Percentiles rank a stretch among this genome's conserved stretches.
These are phyloP conservation scores for Scleromitrula shiraiana DNA, from an alignment of 2,329 filamentous ascomycete species.

Conservation along the genomic window DNA sequence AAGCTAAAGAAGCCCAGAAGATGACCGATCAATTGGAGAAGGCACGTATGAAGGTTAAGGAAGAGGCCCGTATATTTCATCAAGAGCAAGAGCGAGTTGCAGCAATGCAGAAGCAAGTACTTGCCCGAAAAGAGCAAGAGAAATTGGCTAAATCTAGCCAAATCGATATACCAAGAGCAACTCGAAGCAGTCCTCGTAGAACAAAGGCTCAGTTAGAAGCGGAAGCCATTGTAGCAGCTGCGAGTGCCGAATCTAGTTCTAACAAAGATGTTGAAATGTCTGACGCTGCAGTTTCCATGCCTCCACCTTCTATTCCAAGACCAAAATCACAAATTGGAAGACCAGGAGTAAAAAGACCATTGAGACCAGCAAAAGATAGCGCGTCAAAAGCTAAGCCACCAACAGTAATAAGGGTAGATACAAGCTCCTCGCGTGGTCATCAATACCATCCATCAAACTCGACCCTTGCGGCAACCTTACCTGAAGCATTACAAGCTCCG, in stretches of 20 bases:
- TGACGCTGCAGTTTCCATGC: conserved; percentile 46
- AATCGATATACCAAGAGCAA: conserved; percentile 35
- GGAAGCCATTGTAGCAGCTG: conserved; percentile 27
- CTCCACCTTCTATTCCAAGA: conserved; percentile 53
- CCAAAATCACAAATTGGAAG: conserved; percentile 42
- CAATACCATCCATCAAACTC: conserved; percentile 53
- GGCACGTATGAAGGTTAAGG: conserved; percentile 60
- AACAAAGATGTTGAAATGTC: conserved; percentile 46
- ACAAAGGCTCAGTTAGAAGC: conserved; percentile 31
- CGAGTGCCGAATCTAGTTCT: conserved; percentile 28
- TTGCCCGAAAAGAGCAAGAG: conserved; percentile 46
- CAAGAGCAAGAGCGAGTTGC: conserved; percentile 48
- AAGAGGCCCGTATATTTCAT: conserved; percentile 54
- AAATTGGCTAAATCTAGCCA: conserved; percentile 30
- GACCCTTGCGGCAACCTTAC: conserved; percentile 47
- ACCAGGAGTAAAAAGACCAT: conserved; percentile 46
- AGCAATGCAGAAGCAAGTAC: conserved; percentile 45
- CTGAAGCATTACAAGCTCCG: conserved; percentile 44
- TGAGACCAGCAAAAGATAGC: conserved; percentile 54
- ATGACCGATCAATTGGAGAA: conserved; percentile 57
- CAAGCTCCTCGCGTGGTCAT: conserved; percentile 55
- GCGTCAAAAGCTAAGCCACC: conserved; percentile 54
- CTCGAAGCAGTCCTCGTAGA: conserved; percentile 46
- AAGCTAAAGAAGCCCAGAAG: conserved; percentile 52
- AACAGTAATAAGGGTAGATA: conserved; percentile 65